phyloP scores from a whole-genome alignment of 768 basidiomycete genomes.

The Phylloporus scabripes region DNA sequence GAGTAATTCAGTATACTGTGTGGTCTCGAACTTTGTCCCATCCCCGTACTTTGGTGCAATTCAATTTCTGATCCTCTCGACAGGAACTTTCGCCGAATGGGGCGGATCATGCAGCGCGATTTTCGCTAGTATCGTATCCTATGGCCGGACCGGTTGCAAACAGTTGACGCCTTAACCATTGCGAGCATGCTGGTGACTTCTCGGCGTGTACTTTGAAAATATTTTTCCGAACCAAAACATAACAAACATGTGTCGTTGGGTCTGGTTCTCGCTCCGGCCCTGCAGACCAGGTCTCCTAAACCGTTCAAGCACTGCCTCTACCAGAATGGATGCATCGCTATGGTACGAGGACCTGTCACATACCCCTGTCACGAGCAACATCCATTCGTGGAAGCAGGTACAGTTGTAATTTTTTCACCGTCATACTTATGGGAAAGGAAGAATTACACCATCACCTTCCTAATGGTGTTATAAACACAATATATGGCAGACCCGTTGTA shows the following conservation, averaged over 20 bases:
- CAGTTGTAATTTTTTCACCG: constrained; percentile 11
- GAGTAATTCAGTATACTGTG: constrained; percentile 21
- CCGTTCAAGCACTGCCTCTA: constrained; percentile 16
- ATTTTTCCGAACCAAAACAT: not conserved
- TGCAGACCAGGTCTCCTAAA: not conserved
- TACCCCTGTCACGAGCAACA: constrained; percentile 11
- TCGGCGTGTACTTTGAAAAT: constrained; percentile 3
- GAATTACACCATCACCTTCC: constrained; percentile 13
- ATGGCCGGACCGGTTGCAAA: constrained; percentile 8
- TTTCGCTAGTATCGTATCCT: not conserved
- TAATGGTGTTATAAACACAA: constrained; percentile 17
- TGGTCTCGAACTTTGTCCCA: constrained; percentile 31
- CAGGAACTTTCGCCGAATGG: constrained; percentile 16
- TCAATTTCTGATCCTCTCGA: constrained; percentile 16
- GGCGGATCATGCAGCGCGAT: constrained; percentile 13
- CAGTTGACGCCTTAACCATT: not conserved
- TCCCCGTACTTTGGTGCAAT: constrained; percentile 25
- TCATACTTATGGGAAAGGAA: constrained; percentile 10
- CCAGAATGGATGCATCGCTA: constrained; percentile 16
- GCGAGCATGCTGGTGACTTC: constrained; percentile 6
- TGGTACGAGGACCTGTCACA: constrained; percentile 11
- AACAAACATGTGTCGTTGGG: not conserved
- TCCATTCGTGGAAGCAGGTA: constrained; percentile 10
- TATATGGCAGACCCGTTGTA: constrained; percentile 9
- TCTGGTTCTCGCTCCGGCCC: not conserved